A percentile compares a stretch with the other conserved stretches of the same genome.
Evolutionary conservation across 179 eudicot genomes (phyloP).

Genomic region (Silene coronaria): DNA sequence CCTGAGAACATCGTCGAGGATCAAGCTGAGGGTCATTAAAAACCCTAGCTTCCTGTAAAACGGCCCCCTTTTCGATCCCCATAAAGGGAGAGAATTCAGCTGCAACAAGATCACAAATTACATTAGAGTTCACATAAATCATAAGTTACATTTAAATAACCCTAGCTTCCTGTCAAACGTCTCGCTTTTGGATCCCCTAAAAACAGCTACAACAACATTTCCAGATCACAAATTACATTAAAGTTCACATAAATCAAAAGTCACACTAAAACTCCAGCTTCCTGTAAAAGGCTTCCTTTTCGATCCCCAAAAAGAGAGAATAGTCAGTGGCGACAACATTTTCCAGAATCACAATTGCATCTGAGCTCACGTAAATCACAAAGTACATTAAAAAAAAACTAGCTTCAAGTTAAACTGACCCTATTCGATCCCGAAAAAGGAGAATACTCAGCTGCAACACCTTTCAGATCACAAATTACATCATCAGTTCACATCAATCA

Average conservation of each 20-base stretch:
- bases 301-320: background rate
- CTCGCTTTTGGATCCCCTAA: background rate
- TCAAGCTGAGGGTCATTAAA: constrained; percentile 91
- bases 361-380: background rate
- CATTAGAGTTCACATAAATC: background rate
- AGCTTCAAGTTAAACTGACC: too few species aligned
- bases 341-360: background rate
- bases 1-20: constrained; percentile 93
- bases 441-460: background rate
- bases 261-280: too few species aligned
- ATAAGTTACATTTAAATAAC: background rate
- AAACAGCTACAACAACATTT: background rate
- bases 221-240: background rate
- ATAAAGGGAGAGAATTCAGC: constrained; percentile 81
- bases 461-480: background rate
- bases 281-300: too few species aligned
- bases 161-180: background rate
- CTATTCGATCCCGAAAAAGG: background rate
- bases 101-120: constrained; percentile 25
- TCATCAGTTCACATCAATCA: background rate
- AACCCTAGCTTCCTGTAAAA: constrained; percentile 93
- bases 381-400: background rate
- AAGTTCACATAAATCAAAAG: background rate
- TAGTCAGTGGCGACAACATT: background rate
- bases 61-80: constrained; percentile 92